A percentile compares a stretch with the other conserved stretches of the same genome.
Evolutionary conservation across 1,139 yeast species (phyloP).

Genomic region (Zygosaccharomyces sapae): DNA sequence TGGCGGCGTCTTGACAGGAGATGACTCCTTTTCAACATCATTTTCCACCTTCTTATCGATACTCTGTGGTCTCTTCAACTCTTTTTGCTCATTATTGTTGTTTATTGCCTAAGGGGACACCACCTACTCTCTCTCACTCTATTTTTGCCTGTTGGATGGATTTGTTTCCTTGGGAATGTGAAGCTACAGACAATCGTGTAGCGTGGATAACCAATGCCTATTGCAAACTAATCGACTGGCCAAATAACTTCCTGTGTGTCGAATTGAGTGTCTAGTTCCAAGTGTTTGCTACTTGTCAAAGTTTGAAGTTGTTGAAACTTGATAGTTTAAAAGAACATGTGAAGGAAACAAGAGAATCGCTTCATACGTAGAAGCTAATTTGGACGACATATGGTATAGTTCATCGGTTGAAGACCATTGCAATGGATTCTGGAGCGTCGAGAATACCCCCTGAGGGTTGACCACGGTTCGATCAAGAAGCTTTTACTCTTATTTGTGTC

Average conservation of each 20-base stretch:
- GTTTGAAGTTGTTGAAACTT: neutral
- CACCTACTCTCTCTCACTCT: neutral
- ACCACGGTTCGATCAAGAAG: neutral
- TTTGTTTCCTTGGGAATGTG: neutral
- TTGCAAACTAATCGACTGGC: neutral
- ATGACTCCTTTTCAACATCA: neutral
- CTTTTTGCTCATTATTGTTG: conserved; percentile 1
- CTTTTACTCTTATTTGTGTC: neutral
- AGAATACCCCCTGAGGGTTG: neutral
- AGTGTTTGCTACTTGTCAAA: neutral
- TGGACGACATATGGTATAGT: neutral
- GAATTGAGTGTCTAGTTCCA: neutral
- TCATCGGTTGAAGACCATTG: neutral
- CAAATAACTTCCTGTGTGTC: neutral
- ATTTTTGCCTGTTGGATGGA: neutral
- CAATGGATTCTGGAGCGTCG: neutral
- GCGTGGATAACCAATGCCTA: neutral
- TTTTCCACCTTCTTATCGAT: neutral
- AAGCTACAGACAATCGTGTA: neutral
- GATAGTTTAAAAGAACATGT: neutral
- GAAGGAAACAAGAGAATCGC: neutral
- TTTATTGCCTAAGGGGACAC: conserved; percentile 3
- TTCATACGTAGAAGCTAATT: neutral
- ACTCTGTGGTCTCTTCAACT: conserved; percentile 2
- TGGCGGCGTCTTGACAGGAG: conserved; percentile 1